These are phyloP conservation scores for Penicillium paxilli DNA, from an alignment of 495 filamentous ascomycete species.

Conservation along the genomic window DNA sequence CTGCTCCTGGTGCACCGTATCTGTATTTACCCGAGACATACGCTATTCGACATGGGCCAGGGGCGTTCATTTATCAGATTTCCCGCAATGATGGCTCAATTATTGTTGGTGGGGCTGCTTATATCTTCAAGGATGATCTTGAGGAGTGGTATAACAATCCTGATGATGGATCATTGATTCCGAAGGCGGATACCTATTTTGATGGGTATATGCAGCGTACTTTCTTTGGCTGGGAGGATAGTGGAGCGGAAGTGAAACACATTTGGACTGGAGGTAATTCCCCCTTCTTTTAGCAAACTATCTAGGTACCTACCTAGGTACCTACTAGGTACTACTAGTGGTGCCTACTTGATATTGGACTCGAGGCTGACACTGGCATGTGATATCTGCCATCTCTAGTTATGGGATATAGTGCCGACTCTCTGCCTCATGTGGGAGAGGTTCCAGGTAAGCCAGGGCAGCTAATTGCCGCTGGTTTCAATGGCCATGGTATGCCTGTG, in stretches of 20 bases:
- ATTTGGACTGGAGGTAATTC: conserved; percentile 50
- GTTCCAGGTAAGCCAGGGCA: conserved; percentile 44
- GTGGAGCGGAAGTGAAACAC: conserved; percentile 39
- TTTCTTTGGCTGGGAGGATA: conserved; percentile 49
- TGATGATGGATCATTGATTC: conserved; percentile 54
- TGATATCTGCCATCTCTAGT: conserved; percentile 18
- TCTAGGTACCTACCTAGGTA: too few species aligned
- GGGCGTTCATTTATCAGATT: conserved; percentile 58
- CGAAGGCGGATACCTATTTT: conserved; percentile 57
- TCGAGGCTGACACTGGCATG: background rate
- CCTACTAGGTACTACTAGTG: too few species aligned
- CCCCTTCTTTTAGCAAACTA: too few species aligned
- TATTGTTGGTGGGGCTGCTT: conserved; percentile 63
- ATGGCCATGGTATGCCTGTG: conserved; percentile 58
- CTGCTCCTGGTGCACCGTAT: conserved; percentile 48
- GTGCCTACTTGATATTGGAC: background rate
- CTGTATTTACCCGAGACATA: conserved; percentile 30
- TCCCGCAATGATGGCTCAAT: conserved; percentile 69
- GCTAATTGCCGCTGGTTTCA: conserved; percentile 54
- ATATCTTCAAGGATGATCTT: conserved; percentile 48
- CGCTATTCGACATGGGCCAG: conserved; percentile 17
- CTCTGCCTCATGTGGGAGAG: conserved; percentile 48
- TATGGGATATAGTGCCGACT: conserved; percentile 48
- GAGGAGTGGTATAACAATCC: conserved; percentile 54
- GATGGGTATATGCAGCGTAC: conserved; percentile 55